Conservation (phyloP, 2,329 filamentous ascomycete genomes). For the Fusarium globosum region DNA sequence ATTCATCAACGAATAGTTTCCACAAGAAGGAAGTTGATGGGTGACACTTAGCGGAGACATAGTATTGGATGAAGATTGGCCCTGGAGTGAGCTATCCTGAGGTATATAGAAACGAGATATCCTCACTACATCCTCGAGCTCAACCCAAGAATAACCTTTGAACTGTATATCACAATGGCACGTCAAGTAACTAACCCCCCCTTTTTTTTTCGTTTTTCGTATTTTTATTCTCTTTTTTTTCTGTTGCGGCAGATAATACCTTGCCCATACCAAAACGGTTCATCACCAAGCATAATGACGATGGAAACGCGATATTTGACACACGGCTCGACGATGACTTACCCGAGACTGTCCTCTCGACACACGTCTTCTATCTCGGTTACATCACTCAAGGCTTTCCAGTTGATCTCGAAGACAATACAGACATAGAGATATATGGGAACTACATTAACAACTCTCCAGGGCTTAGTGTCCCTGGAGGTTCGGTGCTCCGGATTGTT, state of each 20-base stretch:
- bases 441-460: conserved; percentile 14
- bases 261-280: conserved; percentile 32
- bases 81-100: not conserved
- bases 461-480: conserved; percentile 47
- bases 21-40: not conserved
- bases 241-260: conserved; percentile 17
- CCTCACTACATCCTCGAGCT: not conserved
- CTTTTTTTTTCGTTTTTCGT: not conserved
- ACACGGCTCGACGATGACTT: conserved; percentile 26
- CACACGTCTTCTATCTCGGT: conserved; percentile 35
- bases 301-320: conserved; percentile 38
- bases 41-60: not conserved
- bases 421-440: conserved; percentile 30
- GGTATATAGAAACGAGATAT: not conserved
- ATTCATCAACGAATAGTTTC: not conserved
- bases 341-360: conserved; percentile 7
- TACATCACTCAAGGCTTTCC: conserved; percentile 29
- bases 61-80: not conserved
- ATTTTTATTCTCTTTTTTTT: not conserved
- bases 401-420: conserved; percentile 17
- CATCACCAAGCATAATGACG: conserved; percentile 34
- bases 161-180: not conserved
- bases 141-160: not conserved
- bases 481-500: conserved; percentile 59
- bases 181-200: not conserved